These are phyloP conservation scores for Infundibulicybe gibba DNA, from an alignment of 768 basidiomycete species.

Conservation along the genomic window DNA sequence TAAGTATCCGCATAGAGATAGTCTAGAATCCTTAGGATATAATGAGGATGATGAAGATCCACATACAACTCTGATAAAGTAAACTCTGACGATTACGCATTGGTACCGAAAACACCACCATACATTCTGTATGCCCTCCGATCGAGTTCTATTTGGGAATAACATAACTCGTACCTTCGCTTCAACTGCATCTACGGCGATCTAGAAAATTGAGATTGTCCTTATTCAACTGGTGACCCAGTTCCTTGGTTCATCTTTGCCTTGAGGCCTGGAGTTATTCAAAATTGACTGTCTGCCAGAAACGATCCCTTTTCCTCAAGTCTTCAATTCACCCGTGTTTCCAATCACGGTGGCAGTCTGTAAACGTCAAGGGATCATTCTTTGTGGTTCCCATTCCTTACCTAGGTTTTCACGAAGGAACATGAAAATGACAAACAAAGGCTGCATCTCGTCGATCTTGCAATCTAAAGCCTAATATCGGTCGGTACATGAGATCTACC, in stretches of 20 bases:
- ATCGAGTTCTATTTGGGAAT: conserved; percentile 11
- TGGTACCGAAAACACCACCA: conserved; percentile 7
- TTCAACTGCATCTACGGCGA: conserved; percentile 13
- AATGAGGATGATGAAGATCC: too few relatives aligned
- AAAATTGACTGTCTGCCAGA: conserved; percentile 6
- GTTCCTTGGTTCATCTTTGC: conserved; percentile 14
- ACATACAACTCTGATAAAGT: conserved; percentile 7
- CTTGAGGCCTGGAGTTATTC: conserved; percentile 15
- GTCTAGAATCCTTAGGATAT: background rate
- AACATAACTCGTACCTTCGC: conserved; percentile 9
- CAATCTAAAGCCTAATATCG: conserved; percentile 25
- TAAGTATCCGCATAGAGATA: conserved; percentile 18
- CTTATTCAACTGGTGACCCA: conserved; percentile 14
- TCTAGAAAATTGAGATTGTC: conserved; percentile 8
- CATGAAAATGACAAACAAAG: conserved; percentile 16
- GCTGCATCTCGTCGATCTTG: conserved; percentile 30
- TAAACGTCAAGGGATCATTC: conserved; percentile 23
- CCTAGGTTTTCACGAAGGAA: conserved; percentile 13
- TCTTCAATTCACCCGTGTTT: conserved; percentile 11
- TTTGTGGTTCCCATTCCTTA: conserved; percentile 15
- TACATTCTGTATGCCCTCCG: background rate
- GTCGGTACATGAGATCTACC: conserved; percentile 21
- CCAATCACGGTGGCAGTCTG: conserved; percentile 19
- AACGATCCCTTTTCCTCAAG: conserved; percentile 12
- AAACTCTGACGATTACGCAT: conserved; percentile 6